Evolutionary conservation across 2,329 filamentous ascomycete genomes (phyloP).

Genomic region (Hypoxylon rubiginosum): DNA sequence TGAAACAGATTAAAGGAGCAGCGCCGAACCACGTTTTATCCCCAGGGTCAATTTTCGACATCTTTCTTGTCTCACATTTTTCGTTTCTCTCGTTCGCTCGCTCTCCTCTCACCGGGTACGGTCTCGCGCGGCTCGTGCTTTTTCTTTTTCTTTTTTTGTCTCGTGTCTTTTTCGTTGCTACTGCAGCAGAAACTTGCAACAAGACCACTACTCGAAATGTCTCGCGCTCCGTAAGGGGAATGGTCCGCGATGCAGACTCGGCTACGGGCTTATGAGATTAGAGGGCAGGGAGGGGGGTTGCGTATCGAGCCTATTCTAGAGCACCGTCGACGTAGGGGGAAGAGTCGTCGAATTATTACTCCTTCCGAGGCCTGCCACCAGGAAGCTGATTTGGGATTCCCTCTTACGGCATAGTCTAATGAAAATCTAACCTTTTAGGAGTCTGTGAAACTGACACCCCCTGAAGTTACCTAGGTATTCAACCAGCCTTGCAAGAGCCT

Average conservation of each 20-base stretch:
- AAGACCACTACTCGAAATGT: conserved; percentile 22
- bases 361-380: conserved; percentile 26
- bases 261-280: conserved; percentile 16
- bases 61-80: conserved; percentile 42
- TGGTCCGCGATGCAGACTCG: conserved; percentile 26
- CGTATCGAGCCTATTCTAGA: conserved; percentile 21
- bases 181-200: conserved; percentile 27
- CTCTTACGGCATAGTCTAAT: conserved; percentile 32
- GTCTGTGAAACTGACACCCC: conserved; percentile 18
- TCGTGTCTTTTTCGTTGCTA: not conserved
- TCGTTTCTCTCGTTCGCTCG: conserved; percentile 7
- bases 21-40: conserved; percentile 47
- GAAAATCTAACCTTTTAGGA: conserved; percentile 22
- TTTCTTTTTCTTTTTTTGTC: not conserved
- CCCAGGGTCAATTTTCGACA: conserved; percentile 33
- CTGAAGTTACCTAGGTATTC: conserved; percentile 21
- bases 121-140: conserved; percentile 28
- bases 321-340: conserved; percentile 21
- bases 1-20: conserved; percentile 50
- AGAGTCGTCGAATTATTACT: conserved; percentile 11
- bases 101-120: conserved; percentile 23
- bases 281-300: not conserved
- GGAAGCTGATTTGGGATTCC: conserved; percentile 29
- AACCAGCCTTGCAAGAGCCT: conserved; percentile 17
- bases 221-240: conserved; percentile 30